These are phyloP conservation scores for Xylona heveae DNA, from an alignment of 495 filamentous ascomycete species.

Conservation along the genomic window DNA sequence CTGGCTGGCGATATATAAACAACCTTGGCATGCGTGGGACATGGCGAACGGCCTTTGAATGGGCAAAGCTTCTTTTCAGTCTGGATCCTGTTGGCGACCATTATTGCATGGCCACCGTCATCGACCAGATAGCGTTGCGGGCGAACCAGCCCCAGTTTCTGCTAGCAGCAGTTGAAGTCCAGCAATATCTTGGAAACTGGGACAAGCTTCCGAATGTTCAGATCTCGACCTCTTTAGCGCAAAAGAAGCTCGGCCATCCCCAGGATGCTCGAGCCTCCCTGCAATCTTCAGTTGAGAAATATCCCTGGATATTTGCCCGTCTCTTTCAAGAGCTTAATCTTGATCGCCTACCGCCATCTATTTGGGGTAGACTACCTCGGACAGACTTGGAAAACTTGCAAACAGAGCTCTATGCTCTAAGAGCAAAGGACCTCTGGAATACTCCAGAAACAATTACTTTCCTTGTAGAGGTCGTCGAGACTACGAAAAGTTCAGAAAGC, in stretches of 20 bases:
- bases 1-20: conserved; percentile 68
- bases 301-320: conserved; percentile 62
- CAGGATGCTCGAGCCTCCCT: conserved; percentile 40
- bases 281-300: conserved; percentile 37
- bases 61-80: conserved; percentile 64
- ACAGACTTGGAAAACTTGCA: conserved; percentile 49
- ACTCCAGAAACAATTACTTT: conserved; percentile 49
- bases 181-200: no score
- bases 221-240: conserved; percentile 53
- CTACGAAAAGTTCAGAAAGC: no score
- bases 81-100: conserved; percentile 59
- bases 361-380: conserved; percentile 62
- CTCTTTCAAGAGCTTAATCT: conserved; percentile 61
- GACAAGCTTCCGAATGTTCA: conserved; percentile 37
- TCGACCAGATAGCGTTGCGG: conserved; percentile 69
- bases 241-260: conserved; percentile 43
- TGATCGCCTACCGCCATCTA: conserved; percentile 42
- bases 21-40: conserved; percentile 79
- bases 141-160: conserved; percentile 57
- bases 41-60: conserved; percentile 81
- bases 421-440: conserved; percentile 80
- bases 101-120: conserved; percentile 52
- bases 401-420: conserved; percentile 55
- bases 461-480: conserved; percentile 51
- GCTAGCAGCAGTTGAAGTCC: conserved; percentile 33